A percentile compares a stretch with the other conserved stretches of the same genome.
phyloP scores from a whole-genome alignment of 352 stramenopile species.

The Albugo laibachii region DNA sequence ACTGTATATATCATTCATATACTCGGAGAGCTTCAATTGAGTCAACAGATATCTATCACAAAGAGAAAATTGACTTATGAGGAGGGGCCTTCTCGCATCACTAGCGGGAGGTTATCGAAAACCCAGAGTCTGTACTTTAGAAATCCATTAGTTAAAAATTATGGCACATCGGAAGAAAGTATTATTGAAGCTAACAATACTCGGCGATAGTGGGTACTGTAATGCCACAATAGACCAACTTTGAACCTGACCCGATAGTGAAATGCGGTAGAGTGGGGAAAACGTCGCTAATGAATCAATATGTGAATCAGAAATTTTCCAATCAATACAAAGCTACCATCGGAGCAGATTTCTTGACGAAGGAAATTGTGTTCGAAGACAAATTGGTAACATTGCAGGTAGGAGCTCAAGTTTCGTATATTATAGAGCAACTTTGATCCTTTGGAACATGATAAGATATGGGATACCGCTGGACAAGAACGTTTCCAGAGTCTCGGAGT shows the following conservation, averaged over 20 bases:
- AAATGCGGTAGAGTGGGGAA: conserved; percentile 86
- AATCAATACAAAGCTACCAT: conserved; percentile 99
- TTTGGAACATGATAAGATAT: conserved; percentile 97
- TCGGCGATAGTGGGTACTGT: conserved; percentile 93
- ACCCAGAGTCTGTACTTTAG: too few relatives aligned
- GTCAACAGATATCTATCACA: too few relatives aligned
- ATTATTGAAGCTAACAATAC: conserved; percentile 94
- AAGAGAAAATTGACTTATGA: too few relatives aligned
- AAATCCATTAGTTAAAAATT: too few relatives aligned
- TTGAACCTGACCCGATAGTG: background rate
- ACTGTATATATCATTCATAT: too few relatives aligned
- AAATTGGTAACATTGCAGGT: conserved; percentile 92
- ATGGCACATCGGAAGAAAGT: conserved; percentile 91
- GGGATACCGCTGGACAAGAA: conserved; percentile 98
- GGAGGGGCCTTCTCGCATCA: too few relatives aligned
- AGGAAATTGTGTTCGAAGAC: conserved; percentile 91
- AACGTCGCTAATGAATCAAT: conserved; percentile 99
- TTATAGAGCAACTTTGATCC: background rate
- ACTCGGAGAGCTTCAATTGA: too few relatives aligned
- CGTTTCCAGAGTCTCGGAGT: conserved; percentile 96
- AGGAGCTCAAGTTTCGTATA: background rate
- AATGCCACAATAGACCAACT: background rate
- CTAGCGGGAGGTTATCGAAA: too few relatives aligned
- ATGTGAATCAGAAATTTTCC: conserved; percentile 96
- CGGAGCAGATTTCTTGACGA: conserved; percentile 96